Percentiles rank a stretch among this genome's conserved stretches.
Conservation (phyloP, 768 basidiomycete genomes). For the Udeniomyces megalosporus region DNA sequence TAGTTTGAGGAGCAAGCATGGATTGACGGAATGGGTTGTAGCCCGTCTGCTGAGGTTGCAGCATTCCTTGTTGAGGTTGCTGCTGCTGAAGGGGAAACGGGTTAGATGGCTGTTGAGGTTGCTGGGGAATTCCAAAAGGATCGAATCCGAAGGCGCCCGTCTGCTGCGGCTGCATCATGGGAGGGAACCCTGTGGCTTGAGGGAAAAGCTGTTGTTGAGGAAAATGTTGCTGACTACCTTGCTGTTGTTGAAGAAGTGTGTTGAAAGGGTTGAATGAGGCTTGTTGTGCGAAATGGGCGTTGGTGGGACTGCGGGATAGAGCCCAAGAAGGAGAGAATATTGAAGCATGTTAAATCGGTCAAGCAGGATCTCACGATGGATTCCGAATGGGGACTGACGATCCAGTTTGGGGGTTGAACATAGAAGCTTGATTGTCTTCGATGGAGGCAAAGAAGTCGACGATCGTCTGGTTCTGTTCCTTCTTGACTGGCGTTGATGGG, state of each 20-base stretch:
- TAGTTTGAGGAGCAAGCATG: slow-evolving; percentile 34
- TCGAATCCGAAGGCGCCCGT: slow-evolving; percentile 32
- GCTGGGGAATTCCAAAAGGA: slow-evolving; percentile 1
- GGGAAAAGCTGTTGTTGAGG: slow-evolving; percentile 36
- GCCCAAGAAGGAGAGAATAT: not conserved
- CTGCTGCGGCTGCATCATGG: slow-evolving; percentile 38
- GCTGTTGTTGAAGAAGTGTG: slow-evolving; percentile 25
- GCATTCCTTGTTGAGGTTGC: slow-evolving; percentile 33
- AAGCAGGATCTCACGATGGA: not conserved
- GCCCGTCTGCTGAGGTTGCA: slow-evolving; percentile 39
- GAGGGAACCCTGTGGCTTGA: slow-evolving; percentile 18
- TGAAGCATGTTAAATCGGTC: not conserved
- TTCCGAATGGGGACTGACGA: not conserved
- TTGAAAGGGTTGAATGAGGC: slow-evolving; percentile 61
- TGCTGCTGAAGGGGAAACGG: slow-evolving; percentile 20
- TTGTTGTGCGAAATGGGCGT: slow-evolving; percentile 34
- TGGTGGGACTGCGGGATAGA: slow-evolving; percentile 15
- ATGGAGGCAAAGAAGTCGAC: slow-evolving; percentile 81
- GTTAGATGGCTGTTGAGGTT: not conserved
- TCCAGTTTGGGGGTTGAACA: slow-evolving; percentile 45
- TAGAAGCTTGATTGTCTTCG: slow-evolving; percentile 59
- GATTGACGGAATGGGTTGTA: slow-evolving; percentile 74
- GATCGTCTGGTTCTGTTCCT: slow-evolving; percentile 31
- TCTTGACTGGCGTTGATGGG: slow-evolving; percentile 28
- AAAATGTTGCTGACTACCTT: slow-evolving; percentile 9